Base-by-base conservation (phyloP, 2,329 filamentous ascomycete species). In the Aspergillus quadrilineatus region DNA sequence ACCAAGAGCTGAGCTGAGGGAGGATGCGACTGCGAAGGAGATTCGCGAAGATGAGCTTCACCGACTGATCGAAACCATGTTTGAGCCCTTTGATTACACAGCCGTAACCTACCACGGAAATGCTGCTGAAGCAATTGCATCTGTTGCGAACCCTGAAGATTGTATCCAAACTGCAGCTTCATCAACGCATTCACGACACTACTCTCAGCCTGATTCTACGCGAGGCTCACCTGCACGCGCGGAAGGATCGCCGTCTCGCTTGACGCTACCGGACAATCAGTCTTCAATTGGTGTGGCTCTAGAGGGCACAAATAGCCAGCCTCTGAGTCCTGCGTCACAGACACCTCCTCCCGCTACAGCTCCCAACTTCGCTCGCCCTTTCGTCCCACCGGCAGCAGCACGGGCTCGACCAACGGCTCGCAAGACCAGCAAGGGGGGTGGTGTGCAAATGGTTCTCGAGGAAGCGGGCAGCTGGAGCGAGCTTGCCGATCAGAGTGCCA, bases 51-150 rank as follows among this genome's bases (percentile, higher is more conserved):
- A 99, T 60, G 92, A 97, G 73, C 82, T 97, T 22, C 94, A 97
- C 72, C 87, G 87, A 62, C 89, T 95, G 83, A 97, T 99, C 60
- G 94, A 99, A 74, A 89, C 85, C 4, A 89, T 96, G 67, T 99
- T 97, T 70, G 87, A 89, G 71, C 90, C 92, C 0, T 99, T 97
- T 72, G 94, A 99, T 73, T 99, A 99, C 74, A 97, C 92, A 0
- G 77, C 87, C 3, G 86, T 90, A 17, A 89, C 86, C 3, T 93
- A 92, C 67, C 86, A 87, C 68, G 87, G 69, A 52, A 72, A 69
- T 58, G 70, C 71, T 28, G 71, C 71, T 63, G 69, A 78, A 63
- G 64, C 76, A 66, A 73, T 78, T 49, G 70, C 72, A 53, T 72
- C 73, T 55, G 51, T 65, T 55, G 65, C 45, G 71, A 74, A 75